These are phyloP conservation scores for Fusarium pseudoanthophilum DNA, from an alignment of 2,329 filamentous ascomycete species.

Conservation along the genomic window DNA sequence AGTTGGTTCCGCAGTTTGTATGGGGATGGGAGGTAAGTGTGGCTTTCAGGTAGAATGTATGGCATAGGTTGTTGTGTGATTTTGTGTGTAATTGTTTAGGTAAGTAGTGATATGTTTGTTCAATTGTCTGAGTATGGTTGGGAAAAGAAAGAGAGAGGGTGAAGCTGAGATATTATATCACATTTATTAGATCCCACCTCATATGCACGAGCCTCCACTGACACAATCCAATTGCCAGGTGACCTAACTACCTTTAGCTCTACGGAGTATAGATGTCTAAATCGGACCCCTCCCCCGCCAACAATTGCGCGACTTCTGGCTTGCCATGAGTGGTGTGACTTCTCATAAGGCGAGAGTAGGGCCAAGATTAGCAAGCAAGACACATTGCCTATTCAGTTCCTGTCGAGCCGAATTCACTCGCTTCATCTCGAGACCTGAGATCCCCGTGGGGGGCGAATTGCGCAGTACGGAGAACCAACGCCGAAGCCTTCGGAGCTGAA, in stretches of 20 bases:
- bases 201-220: conserved; percentile 25
- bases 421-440: conserved; percentile 5
- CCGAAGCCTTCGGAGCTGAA: conserved; percentile 37
- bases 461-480: conserved; percentile 25
- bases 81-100: not conserved
- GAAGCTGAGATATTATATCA: conserved; percentile 40
- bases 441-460: not conserved
- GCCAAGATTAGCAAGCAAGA: not conserved
- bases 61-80: conserved; percentile 14
- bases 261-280: not conserved
- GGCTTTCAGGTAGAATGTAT: conserved; percentile 6
- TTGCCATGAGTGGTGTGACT: conserved; percentile 40
- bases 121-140: not conserved
- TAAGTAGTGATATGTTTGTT: not conserved
- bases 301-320: conserved; percentile 30
- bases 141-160: conserved; percentile 17
- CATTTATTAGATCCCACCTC: conserved; percentile 37
- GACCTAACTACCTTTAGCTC: conserved; percentile 8
- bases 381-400: not conserved
- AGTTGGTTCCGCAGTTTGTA: conserved; percentile 12
- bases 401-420: not conserved
- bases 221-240: conserved; percentile 32
- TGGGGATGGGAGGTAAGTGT: conserved; percentile 20
- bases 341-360: not conserved
- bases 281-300: conserved; percentile 10